phyloP scores from a whole-genome alignment of 2,329 filamentous ascomycete species.

The Calonectria pauciramosa region DNA sequence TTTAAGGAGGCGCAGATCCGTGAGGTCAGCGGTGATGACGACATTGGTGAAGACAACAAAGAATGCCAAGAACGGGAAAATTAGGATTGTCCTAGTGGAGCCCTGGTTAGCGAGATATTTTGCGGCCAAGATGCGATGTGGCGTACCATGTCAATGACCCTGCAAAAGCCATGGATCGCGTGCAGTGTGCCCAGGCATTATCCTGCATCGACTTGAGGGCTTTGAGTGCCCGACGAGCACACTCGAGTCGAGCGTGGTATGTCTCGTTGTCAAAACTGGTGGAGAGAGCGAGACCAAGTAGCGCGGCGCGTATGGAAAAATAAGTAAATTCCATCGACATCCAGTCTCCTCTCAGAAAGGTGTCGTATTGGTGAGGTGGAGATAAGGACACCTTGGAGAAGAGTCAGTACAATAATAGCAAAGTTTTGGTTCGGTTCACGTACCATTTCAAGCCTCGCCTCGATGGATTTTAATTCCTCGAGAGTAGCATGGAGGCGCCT shows the following conservation, averaged over 20 bases:
- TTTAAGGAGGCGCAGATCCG: not conserved
- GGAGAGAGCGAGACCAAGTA: not conserved
- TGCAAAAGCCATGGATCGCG: conserved; percentile 5
- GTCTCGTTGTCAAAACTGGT: not conserved
- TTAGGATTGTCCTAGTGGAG: not conserved
- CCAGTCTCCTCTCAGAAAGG: conserved; percentile 3
- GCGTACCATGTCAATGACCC: conserved; percentile 16
- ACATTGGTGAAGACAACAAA: conserved; percentile 15
- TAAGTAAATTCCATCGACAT: conserved; percentile 15
- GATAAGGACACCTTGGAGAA: not conserved
- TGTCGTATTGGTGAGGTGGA: not conserved
- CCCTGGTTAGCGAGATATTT: not conserved
- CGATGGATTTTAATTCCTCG: not conserved
- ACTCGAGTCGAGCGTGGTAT: not conserved
- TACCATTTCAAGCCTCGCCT: not conserved
- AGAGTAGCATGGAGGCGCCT: not conserved
- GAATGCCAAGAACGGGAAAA: conserved; percentile 16
- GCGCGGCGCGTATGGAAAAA: not conserved
- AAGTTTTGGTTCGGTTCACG: not conserved
- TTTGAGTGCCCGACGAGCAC: not conserved
- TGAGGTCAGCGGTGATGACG: conserved; percentile 4
- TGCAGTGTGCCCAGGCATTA: conserved; percentile 13
- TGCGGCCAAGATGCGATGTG: too few relatives aligned
- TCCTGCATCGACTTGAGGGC: conserved; percentile 16
- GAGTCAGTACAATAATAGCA: too few relatives aligned